Evolutionary conservation across 1,284 basidiomycete genomes (phyloP), one percentile per base, ranked within the genome.

Genomic region (Athelia sp.): DNA sequence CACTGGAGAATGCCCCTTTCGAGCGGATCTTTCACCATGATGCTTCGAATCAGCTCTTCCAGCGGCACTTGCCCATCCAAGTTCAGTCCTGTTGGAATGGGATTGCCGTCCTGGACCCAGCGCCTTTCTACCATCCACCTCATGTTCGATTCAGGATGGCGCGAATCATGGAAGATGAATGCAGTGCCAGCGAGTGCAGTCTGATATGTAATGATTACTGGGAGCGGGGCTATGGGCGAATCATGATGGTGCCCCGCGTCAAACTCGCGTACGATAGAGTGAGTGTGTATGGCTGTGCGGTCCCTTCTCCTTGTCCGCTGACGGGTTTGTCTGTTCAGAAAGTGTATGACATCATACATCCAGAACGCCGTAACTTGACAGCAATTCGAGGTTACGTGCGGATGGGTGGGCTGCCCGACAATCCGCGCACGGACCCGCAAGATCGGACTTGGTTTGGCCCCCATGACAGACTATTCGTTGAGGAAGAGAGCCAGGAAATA

Each of bases 41-140:
- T 15, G 70, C 80, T 29, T 90, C 87, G 1, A 79, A 82, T 22
- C 74, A 82, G 50, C 82, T 91, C 32, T 98, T 93, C 79, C 89
- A 92, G 67, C 75, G 81, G 31, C 94, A 98, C 66, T 76, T 98
- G 0, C 94, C 94, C 1, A 75, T 97, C 24, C 94, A 98, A 67
- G 92, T 97, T 19, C 94, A 97, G 70, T 89, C 88, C 3, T 98
- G 94, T 70, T 97, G 94, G 94, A 97, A 97, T 66, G 94, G 94
- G 32, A 87, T 97, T 56, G 93, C 93, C 18, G 75, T 98, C 2
- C 78, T 97, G 45, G 94, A 97, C 66, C 93, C 94, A 0, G 93
- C 86, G 8, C 93, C 94, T 2, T 88, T 97, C 70, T 98, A 98
- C 70, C 76, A 78, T 1, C 86, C 89, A 1, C 90, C 92, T 3